Conservation (phyloP, 805 yeast species). For the Hanseniaspora clermontiae region DNA sequence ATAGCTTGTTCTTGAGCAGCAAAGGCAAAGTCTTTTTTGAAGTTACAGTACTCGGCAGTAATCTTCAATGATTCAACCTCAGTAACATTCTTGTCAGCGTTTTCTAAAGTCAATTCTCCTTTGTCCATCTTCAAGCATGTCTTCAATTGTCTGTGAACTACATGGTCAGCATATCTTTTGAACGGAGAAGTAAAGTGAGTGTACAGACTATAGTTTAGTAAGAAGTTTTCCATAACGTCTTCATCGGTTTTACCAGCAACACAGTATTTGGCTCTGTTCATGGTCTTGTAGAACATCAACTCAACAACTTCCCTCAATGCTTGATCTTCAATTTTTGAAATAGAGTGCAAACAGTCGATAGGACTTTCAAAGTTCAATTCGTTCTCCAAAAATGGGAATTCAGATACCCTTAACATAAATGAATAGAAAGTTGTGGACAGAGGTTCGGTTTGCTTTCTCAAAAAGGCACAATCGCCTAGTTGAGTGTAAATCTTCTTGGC, state of each 20-base stretch:
- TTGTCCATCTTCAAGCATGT: constrained; percentile 32
- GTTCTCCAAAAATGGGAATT: constrained; percentile 36
- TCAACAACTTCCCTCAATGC: constrained; percentile 62
- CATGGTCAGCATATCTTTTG: constrained; percentile 80
- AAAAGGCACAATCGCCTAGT: constrained; percentile 67
- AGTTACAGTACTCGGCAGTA: constrained; percentile 83
- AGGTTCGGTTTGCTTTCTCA: constrained; percentile 82
- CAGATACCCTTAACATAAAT: constrained; percentile 56
- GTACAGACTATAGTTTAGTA: constrained; percentile 69
- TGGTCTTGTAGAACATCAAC: constrained; percentile 63
- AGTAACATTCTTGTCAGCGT: constrained; percentile 44
- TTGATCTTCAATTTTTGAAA: constrained; percentile 50
- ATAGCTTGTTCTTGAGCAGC: constrained; percentile 91
- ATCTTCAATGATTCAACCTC: constrained; percentile 63
- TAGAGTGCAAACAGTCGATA: constrained; percentile 56
- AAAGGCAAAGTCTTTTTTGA: constrained; percentile 87
- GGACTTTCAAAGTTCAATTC: constrained; percentile 26
- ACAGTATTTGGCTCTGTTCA: constrained; percentile 76
- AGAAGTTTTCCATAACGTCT: constrained; percentile 65
- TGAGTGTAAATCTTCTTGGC: constrained; percentile 68
- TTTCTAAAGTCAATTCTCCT: constrained; percentile 29
- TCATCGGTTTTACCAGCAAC: constrained; percentile 80
- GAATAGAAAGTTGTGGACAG: constrained; percentile 67
- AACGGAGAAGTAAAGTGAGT: constrained; percentile 91
- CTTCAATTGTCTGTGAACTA: constrained; percentile 86